Base-by-base conservation (phyloP, 202 grass and related monocot genomes). In the Bolboschoenoplectus hybrid region DNA sequence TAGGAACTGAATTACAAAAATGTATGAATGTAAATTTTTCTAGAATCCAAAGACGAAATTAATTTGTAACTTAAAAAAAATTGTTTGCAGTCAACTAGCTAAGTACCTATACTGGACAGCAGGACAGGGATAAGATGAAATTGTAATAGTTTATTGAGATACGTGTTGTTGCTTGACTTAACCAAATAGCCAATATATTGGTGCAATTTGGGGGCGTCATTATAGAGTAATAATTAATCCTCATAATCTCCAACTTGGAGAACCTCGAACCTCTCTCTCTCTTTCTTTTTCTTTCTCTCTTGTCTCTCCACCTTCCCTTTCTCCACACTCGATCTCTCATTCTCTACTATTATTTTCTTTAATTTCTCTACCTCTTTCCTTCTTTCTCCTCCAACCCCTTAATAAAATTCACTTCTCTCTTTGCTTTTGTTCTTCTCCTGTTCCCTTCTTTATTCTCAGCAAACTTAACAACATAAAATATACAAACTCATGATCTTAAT, bases 371-470 rank as follows among this genome's bases (percentile, higher is more conserved):
- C 85, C 89, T 85, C 86, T 91, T 94, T 84, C 75, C 67, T 74
- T 82, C 90, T 66, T 80, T 88, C 68, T 66, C 63, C 66, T 63
- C 75, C 63, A 85, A 50, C 43, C 82, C 53, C 61, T 89, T 69
- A 87, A 81, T 87, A 86, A 89, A 87, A 26, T 26, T 82, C 55
- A 57, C 63, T 64, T 72, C 89, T 85, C 80, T 87, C 68, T 85
- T 60, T 60, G 35, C 52, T 53, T 86, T 78, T 64, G 56, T 47
- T 85, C 41, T 85, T 39, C 91, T 86, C 71, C 82, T 82, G 82
- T 90, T 92, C 90, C 88, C 89, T 92, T 97, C 90, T 92, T 88
- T 97, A 66, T 97, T 92, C 26, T 26, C 68, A 85, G 83, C 82
- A 89, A 74, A 84, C 85, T 80, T 55, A 89, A 52, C 9, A 86